Evolutionary conservation across 495 filamentous ascomycete genomes (phyloP).

Genomic region (Tuber microsphaerosporum): DNA sequence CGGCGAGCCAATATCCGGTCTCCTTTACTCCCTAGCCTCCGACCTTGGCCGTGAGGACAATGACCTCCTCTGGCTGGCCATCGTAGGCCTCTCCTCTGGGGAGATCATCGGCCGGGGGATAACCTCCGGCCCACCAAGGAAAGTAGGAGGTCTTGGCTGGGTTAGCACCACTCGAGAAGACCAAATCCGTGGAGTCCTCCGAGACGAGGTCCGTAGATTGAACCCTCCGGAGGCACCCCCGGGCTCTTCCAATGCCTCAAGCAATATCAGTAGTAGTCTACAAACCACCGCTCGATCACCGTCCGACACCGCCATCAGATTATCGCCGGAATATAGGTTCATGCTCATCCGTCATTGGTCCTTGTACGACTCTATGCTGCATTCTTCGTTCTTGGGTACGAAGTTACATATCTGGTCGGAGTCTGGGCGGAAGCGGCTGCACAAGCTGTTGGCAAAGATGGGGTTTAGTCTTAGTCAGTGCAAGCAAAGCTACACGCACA

Average conservation of each 20-base stretch:
- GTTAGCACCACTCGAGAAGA: conserved; percentile 68
- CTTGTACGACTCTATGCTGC: conserved; percentile 95
- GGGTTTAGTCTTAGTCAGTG: conserved; percentile 88
- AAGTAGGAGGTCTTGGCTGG: conserved; percentile 64
- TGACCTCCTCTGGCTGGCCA: conserved; percentile 87
- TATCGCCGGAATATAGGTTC: conserved; percentile 91
- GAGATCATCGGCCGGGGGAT: conserved; percentile 73
- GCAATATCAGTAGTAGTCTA: conserved; percentile 51
- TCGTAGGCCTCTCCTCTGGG: conserved; percentile 83
- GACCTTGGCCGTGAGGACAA: conserved; percentile 95
- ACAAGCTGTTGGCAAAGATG: conserved; percentile 97
- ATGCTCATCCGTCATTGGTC: conserved; percentile 94
- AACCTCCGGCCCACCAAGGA: conserved; percentile 41
- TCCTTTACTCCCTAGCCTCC: conserved; percentile 88
- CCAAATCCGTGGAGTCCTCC: conserved; percentile 70
- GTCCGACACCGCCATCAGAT: conserved; percentile 81
- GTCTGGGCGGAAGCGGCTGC: conserved; percentile 75
- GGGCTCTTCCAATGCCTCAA: conserved; percentile 51
- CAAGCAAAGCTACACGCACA: conserved; percentile 91
- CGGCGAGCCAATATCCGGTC: conserved; percentile 85
- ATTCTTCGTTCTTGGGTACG: conserved; percentile 90
- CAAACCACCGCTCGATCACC: conserved; percentile 81
- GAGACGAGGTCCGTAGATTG: conserved; percentile 89
- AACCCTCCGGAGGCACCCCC: conserved; percentile 63
- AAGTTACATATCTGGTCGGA: conserved; percentile 93